Conservation (phyloP, 306 rosid species). For the Leucaena leucocephala region DNA sequence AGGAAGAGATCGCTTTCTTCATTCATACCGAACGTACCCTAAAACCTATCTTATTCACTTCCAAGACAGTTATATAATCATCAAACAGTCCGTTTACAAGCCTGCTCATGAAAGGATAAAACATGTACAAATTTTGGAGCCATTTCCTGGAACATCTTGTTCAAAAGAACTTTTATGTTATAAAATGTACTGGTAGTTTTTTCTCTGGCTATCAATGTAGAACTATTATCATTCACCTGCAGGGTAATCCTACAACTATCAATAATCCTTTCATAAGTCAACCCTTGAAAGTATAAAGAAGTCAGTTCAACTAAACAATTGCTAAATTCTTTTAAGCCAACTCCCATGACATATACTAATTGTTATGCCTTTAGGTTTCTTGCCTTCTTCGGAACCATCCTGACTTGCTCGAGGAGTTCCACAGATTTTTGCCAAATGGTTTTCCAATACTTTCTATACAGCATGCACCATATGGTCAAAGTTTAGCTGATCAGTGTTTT, state of each 20-base stretch:
- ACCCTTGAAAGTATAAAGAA: not conserved
- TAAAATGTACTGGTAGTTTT: not conserved
- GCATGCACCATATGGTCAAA: slow-evolving; percentile 51
- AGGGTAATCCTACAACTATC: not conserved
- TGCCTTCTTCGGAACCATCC: slow-evolving; percentile 48
- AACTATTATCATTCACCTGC: not conserved
- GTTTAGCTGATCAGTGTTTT: slow-evolving; percentile 61
- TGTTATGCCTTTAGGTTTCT: slow-evolving; percentile 51
- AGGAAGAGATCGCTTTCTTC: not conserved
- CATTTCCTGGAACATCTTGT: not conserved
- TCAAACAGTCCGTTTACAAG: not conserved
- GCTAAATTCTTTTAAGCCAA: not conserved
- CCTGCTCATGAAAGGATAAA: not conserved
- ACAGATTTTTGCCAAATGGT: slow-evolving; percentile 58
- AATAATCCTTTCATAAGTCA: not conserved
- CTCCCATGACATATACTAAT: not conserved
- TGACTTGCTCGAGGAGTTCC: slow-evolving; percentile 63
- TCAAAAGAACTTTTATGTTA: not conserved
- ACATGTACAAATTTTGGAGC: not conserved
- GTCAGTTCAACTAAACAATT: not conserved
- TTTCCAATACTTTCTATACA: slow-evolving; percentile 53
- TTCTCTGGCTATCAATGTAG: not conserved
- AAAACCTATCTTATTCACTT: not conserved
- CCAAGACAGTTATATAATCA: too few relatives aligned
- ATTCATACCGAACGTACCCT: not conserved